Evolutionary conservation across 345 rosid genomes (phyloP), one percentile per base, ranked within the genome.

Genomic region (Adansonia digitata): DNA sequence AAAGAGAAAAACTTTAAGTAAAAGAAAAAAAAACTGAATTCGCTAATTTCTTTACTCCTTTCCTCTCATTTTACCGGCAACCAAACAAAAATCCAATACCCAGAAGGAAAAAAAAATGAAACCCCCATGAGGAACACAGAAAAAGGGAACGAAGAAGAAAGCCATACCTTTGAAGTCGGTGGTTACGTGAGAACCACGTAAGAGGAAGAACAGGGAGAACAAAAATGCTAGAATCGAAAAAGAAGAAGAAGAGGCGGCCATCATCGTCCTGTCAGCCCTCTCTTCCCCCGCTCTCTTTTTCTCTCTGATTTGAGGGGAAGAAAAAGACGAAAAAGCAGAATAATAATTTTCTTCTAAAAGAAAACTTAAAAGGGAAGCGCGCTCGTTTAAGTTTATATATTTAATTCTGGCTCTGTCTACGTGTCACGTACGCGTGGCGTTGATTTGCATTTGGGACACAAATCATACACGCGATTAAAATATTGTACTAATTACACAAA

Each of bases 371-470:
- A 17, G 15, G 40, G 1, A 46, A 68, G 72, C 72, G 57, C 26
- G 72, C 40, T 46, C 29, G n/a, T 46, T 68, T 35, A 27, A 60
- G 40, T 39, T 29, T 60, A 27, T 15, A 31, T 56, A 24, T 12
- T 37, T 3, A 64, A 13, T 24, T 45, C n/a, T 15, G 26, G 7
- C 24, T 40, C 5, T 7, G 11, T 4, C 56, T 46, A 46, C 57
- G 72, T 14, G 72, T 68, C 71, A 42, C 20, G 7, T 43, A 2
- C 71, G 71, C 20, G 71, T 66, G 26, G 71, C 71, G 53, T 66
- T 42, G 6, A 22, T 65, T 56, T 56, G 34, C 35, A 56, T 56
- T 11, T 56, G 4, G 61, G 7, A 37, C 34, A 31, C 34, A 31
- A 31, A 31, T 3, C 3, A 31, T 31, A 31, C 34, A 31, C 34